These are phyloP conservation scores for Suhomyces atakaporum DNA, from an alignment of 1,139 yeast genomes.

Conservation along the genomic window DNA sequence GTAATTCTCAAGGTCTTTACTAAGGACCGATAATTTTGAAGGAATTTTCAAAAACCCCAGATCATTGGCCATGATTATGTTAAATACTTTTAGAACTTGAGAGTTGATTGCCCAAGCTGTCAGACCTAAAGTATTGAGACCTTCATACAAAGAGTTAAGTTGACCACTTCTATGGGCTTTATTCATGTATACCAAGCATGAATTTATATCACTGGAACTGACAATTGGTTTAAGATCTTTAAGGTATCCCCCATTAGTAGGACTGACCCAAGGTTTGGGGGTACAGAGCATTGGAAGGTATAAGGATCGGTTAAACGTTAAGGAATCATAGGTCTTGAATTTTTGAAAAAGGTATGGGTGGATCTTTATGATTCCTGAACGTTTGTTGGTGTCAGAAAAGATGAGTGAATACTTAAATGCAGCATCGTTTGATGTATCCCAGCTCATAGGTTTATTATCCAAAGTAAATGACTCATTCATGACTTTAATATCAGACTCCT, in stretches of 20 bases:
- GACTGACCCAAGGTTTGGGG: constrained; percentile 40
- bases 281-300: constrained; percentile 43
- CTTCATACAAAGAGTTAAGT: constrained; percentile 32
- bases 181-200: constrained; percentile 25
- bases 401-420: constrained; percentile 12
- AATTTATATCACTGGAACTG: constrained; percentile 20
- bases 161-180: constrained; percentile 38
- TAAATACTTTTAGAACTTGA: constrained; percentile 25
- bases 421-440: not conserved
- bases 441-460: not conserved
- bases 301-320: constrained; percentile 20
- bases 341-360: constrained; percentile 29
- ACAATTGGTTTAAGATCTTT: constrained; percentile 29
- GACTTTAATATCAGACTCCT: constrained; percentile 10
- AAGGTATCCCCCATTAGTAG: constrained; percentile 40
- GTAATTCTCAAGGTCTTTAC: constrained; percentile 11
- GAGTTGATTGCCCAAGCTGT: constrained; percentile 43
- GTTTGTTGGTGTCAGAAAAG: constrained; percentile 5
- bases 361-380: constrained; percentile 24
- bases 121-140: constrained; percentile 32
- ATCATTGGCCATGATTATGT: constrained; percentile 21
- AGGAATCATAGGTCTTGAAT: constrained; percentile 17
- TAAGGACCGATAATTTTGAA: constrained; percentile 14
- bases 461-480: constrained; percentile 3
- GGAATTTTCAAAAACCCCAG: constrained; percentile 37